Evolutionary conservation across 495 filamentous ascomycete genomes (phyloP).

Genomic region (Tuber brumale): DNA sequence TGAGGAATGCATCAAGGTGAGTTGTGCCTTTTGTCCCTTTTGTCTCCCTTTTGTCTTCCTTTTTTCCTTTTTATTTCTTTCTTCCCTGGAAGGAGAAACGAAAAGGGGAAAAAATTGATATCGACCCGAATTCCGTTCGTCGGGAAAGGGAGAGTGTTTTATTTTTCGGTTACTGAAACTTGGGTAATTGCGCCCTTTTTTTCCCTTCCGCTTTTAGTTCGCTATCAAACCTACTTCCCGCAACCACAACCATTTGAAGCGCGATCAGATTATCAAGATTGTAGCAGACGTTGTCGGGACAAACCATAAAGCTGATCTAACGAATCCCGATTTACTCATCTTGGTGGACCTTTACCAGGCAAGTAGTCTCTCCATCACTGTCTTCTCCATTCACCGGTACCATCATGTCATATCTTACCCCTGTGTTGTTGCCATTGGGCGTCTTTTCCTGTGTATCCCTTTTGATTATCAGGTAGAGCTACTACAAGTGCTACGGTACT

Average conservation of each 20-base stretch:
- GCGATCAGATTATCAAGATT: conserved; percentile 69
- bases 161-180: conserved; percentile 36
- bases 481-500: background rate
- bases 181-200: conserved; percentile 2
- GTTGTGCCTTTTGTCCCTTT: conserved; percentile 8
- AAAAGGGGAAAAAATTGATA: background rate
- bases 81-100: conserved; percentile 59
- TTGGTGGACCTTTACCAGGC: conserved; percentile 87
- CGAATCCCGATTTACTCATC: conserved; percentile 72
- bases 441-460: background rate
- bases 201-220: conserved; percentile 54
- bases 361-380: conserved; percentile 39
- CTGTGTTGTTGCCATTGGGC: background rate
- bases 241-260: conserved; percentile 66
- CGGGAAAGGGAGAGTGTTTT: conserved; percentile 2
- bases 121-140: background rate
- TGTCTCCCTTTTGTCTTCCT: conserved; percentile 3
- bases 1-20: conserved; percentile 48
- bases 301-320: conserved; percentile 76
- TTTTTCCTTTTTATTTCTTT: conserved; percentile 49
- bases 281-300: conserved; percentile 63
- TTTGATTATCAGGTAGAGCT: background rate
- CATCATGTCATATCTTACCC: background rate
- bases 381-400: background rate
- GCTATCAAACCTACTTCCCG: conserved; percentile 82